Evolutionary conservation across 169 alveolate genomes (phyloP).

Genomic region (Plasmodium coatneyi): DNA sequence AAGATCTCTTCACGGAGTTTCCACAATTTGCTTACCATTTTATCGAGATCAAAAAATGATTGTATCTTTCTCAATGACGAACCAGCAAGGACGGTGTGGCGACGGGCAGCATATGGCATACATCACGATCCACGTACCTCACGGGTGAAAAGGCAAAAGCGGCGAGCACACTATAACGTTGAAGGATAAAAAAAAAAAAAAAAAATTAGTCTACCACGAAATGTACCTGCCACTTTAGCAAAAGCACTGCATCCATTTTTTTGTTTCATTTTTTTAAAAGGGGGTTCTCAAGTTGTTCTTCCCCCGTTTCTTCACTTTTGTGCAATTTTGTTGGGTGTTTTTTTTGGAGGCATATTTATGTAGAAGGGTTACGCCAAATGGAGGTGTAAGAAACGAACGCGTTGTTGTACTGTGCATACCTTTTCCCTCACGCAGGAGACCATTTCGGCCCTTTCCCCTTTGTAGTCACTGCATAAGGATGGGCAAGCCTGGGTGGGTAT

Average conservation of each 20-base stretch:
- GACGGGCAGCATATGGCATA: neutral
- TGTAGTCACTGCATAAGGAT: neutral
- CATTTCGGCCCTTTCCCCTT: neutral
- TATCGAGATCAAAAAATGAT: neutral
- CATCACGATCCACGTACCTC: neutral
- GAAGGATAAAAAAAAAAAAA: neutral
- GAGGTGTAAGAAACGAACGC: neutral
- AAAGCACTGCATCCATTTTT: neutral
- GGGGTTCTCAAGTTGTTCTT: neutral
- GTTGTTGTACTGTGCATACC: neutral
- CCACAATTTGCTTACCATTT: neutral
- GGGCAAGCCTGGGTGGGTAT: neutral
- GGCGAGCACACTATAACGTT: neutral
- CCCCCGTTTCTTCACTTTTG: neutral
- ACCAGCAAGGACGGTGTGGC: neutral
- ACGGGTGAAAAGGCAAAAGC: neutral
- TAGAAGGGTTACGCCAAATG: neutral
- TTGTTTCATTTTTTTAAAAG: neutral
- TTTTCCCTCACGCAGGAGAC: neutral
- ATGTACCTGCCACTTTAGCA: neutral
- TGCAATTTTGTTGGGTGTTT: neutral
- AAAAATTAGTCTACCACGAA: neutral
- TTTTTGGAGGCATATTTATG: neutral
- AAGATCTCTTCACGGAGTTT: neutral
- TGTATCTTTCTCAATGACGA: neutral